Conservation (phyloP, 2,329 filamentous ascomycete species). For the Clonostachys byssicola region DNA sequence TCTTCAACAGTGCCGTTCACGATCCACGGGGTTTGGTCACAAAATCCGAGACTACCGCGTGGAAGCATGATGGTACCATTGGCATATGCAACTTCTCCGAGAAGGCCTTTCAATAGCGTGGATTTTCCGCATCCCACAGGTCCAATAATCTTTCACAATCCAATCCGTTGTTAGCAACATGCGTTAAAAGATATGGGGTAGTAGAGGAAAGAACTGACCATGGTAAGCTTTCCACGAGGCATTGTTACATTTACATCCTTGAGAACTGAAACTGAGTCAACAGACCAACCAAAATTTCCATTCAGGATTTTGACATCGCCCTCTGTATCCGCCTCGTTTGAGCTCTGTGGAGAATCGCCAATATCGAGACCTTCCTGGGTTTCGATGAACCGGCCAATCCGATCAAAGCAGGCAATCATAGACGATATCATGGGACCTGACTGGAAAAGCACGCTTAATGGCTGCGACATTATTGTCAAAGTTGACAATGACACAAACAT, state of each 20-base stretch:
- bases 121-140: constrained; percentile 38
- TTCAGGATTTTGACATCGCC: constrained; percentile 1
- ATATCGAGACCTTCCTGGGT: background rate
- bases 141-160: constrained; percentile 18
- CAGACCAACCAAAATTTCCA: background rate
- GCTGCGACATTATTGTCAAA: constrained; percentile 17
- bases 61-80: constrained; percentile 16
- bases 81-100: constrained; percentile 23
- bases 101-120: constrained; percentile 26
- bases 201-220: constrained; percentile 10
- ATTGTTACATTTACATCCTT: constrained; percentile 11
- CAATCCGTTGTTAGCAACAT: too few species aligned
- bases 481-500: constrained; percentile 22
- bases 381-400: constrained; percentile 15
- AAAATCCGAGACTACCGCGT: constrained; percentile 28
- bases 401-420: constrained; percentile 19
- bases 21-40: constrained; percentile 38
- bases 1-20: constrained; percentile 30
- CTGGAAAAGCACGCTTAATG: constrained; percentile 13
- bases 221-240: constrained; percentile 4
- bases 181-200: constrained; percentile 3
- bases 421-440: constrained; percentile 17
- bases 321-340: background rate
- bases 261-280: background rate
- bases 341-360: background rate